Conservation (phyloP, 345 rosid species). For the Aquilaria yunnanensis region DNA sequence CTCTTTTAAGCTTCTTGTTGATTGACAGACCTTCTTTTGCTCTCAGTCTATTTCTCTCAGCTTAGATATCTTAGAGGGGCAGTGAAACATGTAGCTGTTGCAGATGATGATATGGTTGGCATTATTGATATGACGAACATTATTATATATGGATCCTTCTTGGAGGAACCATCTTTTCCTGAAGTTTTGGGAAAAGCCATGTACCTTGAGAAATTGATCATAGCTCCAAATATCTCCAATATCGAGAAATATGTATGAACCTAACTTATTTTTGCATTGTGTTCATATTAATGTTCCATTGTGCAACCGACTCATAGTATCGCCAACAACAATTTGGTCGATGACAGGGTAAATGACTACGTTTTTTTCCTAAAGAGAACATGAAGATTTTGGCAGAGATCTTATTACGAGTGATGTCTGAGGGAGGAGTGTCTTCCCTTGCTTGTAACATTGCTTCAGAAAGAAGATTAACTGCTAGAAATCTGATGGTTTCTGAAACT, state of each 20-base stretch:
- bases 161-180: constrained; percentile 92
- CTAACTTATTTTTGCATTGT: constrained; percentile 6
- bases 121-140: constrained; percentile 58
- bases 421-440: constrained; percentile 54
- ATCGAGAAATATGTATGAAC: constrained; percentile 74
- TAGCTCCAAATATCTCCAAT: constrained; percentile 75
- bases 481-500: constrained; percentile 67
- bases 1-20: constrained; percentile 4
- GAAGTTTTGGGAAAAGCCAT: constrained; percentile 69
- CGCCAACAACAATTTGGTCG: constrained; percentile 59
- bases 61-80: constrained; percentile 62
- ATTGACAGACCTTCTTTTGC: constrained; percentile 3
- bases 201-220: constrained; percentile 67
- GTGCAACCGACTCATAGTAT: constrained; percentile 35
- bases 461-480: constrained; percentile 57
- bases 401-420: constrained; percentile 43
- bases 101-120: constrained; percentile 33
- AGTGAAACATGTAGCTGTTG: constrained; percentile 56
- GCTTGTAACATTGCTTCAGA: constrained; percentile 50
- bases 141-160: constrained; percentile 85
- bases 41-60: constrained; percentile 62
- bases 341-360: constrained; percentile 81
- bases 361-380: constrained; percentile 73
- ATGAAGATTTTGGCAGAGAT: constrained; percentile 46
- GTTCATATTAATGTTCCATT: constrained; percentile 11